Percentiles rank a stretch among this genome's conserved stretches.
These are phyloP conservation scores for Fragaria iinumae DNA, from an alignment of 306 rosid species.

Conservation along the genomic window DNA sequence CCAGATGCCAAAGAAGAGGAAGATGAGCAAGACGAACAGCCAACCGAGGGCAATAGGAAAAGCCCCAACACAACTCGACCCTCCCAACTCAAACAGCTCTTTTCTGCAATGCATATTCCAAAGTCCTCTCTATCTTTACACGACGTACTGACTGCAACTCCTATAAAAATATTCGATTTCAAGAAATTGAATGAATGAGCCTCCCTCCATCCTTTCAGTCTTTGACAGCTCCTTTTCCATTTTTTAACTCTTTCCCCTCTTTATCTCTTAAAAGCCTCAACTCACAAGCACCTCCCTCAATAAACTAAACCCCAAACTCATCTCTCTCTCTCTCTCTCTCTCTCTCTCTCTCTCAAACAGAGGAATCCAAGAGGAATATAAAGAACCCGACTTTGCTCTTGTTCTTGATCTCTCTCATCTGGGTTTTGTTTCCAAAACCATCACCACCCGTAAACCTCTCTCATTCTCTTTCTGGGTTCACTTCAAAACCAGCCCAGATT, in stretches of 20 bases:
- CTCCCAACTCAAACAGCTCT: not conserved
- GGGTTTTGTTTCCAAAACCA: not conserved
- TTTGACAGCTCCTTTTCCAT: not conserved
- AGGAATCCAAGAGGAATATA: slow-evolving; percentile 1
- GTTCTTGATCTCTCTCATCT: not conserved
- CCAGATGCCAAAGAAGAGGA: not conserved
- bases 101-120: not conserved
- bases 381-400: not conserved
- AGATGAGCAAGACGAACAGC: not conserved
- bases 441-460: slow-evolving; percentile 1
- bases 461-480: not conserved
- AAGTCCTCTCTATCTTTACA: not conserved
- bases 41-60: not conserved
- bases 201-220: not conserved
- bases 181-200: slow-evolving; percentile 1
- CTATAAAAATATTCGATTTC: not conserved
- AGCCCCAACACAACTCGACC: not conserved
- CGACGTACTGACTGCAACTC: not conserved
- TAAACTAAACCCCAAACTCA: not conserved
- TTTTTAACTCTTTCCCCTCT: not conserved
- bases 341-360: not conserved
- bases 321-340: not conserved
- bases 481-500: slow-evolving; percentile 4
- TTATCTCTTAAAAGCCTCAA: not conserved
- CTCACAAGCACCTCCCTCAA: not conserved